These are phyloP conservation scores for Fraxinus cuspidata DNA, from an alignment of 257 asterid species.

Conservation along the genomic window DNA sequence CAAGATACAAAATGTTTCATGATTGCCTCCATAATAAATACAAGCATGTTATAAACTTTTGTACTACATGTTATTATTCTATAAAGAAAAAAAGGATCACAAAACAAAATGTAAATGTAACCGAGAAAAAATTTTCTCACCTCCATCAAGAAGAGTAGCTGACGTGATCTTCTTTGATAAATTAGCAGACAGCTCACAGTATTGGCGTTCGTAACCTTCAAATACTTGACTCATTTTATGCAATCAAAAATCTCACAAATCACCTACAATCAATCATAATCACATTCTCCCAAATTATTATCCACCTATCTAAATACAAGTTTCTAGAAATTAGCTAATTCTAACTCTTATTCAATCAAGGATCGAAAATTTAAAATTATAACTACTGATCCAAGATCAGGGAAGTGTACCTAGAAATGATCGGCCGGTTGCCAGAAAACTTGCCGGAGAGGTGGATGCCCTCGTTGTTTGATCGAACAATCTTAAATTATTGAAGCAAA, in stretches of 20 bases:
- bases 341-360: not conserved
- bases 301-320: not conserved
- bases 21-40: not conserved
- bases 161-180: constrained; percentile 59
- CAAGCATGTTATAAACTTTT: not conserved
- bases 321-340: not conserved
- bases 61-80: not conserved
- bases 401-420: constrained; percentile 14
- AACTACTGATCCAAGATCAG: not conserved
- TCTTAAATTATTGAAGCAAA: not conserved
- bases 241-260: constrained; percentile 10
- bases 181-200: constrained; percentile 79
- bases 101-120: not conserved
- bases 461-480: not conserved
- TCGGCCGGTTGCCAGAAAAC: constrained; percentile 11
- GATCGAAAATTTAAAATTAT: too few relatives aligned
- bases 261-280: constrained; percentile 23
- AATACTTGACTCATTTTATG: constrained; percentile 66
- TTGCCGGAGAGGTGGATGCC: not conserved
- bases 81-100: not conserved
- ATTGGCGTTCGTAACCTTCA: constrained; percentile 83
- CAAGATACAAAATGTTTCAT: not conserved
- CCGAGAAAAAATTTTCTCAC: constrained; percentile 30
- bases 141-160: constrained; percentile 65
- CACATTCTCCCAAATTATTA: not conserved